Percentiles rank a stretch among this genome's conserved stretches.
These are phyloP conservation scores for Umbelopsis vinacea DNA, from an alignment of 192 early-diverging fungal species.

Conservation along the genomic window DNA sequence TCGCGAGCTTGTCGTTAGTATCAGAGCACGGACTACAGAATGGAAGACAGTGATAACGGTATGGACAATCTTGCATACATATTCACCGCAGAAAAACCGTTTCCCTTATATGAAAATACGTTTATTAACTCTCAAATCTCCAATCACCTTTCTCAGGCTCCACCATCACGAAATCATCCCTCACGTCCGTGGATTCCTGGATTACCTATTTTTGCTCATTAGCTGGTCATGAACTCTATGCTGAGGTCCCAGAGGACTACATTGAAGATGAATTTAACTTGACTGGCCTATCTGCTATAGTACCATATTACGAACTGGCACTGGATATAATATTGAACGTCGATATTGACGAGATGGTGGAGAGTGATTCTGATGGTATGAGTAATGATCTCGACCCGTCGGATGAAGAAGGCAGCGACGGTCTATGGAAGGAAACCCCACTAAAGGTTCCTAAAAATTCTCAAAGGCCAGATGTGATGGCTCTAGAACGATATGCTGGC, in stretches of 20 bases:
- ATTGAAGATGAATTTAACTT: conserved; percentile 98
- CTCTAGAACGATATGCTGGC: conserved; percentile 83
- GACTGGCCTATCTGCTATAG: conserved; percentile 81
- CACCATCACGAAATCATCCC: conserved; percentile 29
- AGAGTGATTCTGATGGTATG: conserved; percentile 17
- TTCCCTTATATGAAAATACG: not conserved
- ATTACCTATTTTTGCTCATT: conserved; percentile 77
- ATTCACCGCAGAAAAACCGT: not conserved
- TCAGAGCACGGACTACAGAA: conserved; percentile 21
- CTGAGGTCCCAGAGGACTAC: conserved; percentile 76
- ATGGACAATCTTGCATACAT: not conserved
- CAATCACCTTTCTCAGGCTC: not conserved
- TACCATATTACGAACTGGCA: conserved; percentile 88
- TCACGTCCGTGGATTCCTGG: conserved; percentile 54
- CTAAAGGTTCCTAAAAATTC: not conserved
- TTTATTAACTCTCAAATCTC: not conserved
- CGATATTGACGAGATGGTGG: conserved; percentile 45
- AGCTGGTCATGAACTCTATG: conserved; percentile 77
- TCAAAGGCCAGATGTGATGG: conserved; percentile 11
- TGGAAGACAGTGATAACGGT: conserved; percentile 21
- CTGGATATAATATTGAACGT: conserved; percentile 93
- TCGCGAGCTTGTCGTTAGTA: not conserved
- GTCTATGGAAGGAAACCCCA: conserved; percentile 32
- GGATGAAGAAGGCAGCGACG: conserved; percentile 27
- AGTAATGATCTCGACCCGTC: conserved; percentile 11